Conservation (phyloP, 2,329 filamentous ascomycete genomes). For the Colletotrichum sojae region DNA sequence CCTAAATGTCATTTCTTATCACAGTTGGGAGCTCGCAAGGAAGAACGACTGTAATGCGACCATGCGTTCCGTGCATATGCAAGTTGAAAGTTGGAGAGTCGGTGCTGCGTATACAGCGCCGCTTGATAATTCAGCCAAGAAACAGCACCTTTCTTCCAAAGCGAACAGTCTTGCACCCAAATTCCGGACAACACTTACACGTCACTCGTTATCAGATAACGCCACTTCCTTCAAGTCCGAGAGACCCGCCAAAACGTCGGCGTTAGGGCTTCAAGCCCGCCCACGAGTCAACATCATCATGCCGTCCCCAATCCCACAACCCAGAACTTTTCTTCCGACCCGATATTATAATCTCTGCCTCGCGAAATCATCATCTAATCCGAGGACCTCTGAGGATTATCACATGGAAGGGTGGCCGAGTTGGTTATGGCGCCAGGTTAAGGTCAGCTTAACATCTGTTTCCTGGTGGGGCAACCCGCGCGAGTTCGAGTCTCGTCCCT, state of each 20-base stretch:
- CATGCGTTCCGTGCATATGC: no score
- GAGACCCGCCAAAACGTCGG: background rate
- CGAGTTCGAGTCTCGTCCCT: conserved; percentile 6
- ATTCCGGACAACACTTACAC: no score
- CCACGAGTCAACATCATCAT: background rate
- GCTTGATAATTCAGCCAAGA: no score
- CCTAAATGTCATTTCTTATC: no score
- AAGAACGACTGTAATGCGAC: no score
- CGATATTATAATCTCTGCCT: background rate
- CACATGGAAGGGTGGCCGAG: background rate
- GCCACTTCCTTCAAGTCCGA: background rate
- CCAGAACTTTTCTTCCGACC: background rate
- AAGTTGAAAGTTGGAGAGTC: no score
- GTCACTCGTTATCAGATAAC: no score
- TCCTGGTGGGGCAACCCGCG: conserved; percentile 5
- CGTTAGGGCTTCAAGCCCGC: background rate
- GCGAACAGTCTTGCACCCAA: no score
- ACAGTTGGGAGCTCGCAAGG: no score
- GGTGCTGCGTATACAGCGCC: no score
- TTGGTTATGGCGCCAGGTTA: conserved; percentile 7
- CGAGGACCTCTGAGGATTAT: background rate
- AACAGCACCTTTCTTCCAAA: no score
- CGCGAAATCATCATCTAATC: background rate
- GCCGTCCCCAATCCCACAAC: background rate
- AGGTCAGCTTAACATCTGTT: conserved; percentile 6